These are phyloP conservation scores for Fulvia fulva DNA, from an alignment of 2,329 filamentous ascomycete genomes.

Conservation along the genomic window DNA sequence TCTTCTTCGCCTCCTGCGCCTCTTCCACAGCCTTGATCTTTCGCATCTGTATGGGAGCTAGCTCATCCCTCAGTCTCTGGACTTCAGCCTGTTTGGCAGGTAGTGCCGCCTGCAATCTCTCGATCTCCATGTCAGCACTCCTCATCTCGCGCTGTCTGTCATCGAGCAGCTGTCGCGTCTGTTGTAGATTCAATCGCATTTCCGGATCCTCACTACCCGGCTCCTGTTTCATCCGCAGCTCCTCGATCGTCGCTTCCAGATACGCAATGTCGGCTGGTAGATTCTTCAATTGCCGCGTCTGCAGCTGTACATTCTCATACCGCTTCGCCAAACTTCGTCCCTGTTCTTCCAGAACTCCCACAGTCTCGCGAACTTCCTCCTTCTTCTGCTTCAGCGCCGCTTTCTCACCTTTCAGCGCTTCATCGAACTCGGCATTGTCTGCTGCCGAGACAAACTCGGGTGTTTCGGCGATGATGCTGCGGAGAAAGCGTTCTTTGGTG, in stretches of 20 bases:
- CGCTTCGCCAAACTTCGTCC: constrained; percentile 55
- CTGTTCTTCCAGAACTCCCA: constrained; percentile 65
- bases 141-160: constrained; percentile 40
- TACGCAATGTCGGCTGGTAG: constrained; percentile 52
- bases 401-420: constrained; percentile 66
- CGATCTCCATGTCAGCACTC: constrained; percentile 42
- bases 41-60: constrained; percentile 65
- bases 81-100: constrained; percentile 65
- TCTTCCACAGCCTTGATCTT: constrained; percentile 61
- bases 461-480: constrained; percentile 84
- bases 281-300: constrained; percentile 48
- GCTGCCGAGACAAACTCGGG: constrained; percentile 76
- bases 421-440: constrained; percentile 76
- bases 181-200: constrained; percentile 42
- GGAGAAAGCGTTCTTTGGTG: constrained; percentile 96
- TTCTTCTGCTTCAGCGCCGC: constrained; percentile 75
- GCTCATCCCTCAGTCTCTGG: constrained; percentile 63
- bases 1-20: constrained; percentile 65
- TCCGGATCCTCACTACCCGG: constrained; percentile 36
- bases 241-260: constrained; percentile 48
- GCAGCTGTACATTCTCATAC: constrained; percentile 53
- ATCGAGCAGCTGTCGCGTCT: constrained; percentile 39
- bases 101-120: constrained; percentile 55
- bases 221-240: constrained; percentile 39
- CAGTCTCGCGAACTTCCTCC: constrained; percentile 68